Evolutionary conservation across 495 filamentous ascomycete genomes (phyloP).

Genomic region (Penicillium subrubescens): DNA sequence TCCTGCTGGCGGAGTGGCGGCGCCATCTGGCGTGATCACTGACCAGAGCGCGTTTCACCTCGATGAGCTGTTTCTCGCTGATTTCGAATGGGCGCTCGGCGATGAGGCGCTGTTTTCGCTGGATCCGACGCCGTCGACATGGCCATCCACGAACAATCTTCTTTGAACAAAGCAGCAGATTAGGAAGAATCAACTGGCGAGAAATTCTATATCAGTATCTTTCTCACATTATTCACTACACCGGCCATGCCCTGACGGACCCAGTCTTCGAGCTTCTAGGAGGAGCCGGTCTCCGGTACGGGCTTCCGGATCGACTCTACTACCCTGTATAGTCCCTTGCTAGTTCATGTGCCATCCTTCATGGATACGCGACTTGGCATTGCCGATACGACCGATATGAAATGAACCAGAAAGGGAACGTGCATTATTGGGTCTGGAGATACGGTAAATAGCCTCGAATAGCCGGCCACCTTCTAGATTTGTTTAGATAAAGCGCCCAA

Average conservation of each 20-base stretch:
- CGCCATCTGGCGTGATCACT: background rate
- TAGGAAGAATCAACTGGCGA: background rate
- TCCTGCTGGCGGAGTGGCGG: background rate
- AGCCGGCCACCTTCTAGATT: conserved; percentile 4
- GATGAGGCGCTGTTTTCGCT: conserved; percentile 35
- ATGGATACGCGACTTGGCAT: background rate
- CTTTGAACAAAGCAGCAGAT: conserved; percentile 2
- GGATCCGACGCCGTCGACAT: conserved; percentile 24
- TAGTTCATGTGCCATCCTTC: background rate
- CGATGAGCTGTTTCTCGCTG: conserved; percentile 42
- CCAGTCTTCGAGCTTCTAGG: background rate
- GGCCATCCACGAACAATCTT: conserved; percentile 22
- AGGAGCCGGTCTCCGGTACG: background rate
- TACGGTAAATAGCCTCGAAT: background rate
- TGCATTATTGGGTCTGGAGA: background rate
- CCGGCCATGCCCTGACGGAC: background rate
- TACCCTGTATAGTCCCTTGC: background rate
- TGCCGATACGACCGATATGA: background rate
- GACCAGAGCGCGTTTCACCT: conserved; percentile 32
- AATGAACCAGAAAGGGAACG: background rate
- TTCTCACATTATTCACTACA: background rate
- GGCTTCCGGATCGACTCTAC: background rate
- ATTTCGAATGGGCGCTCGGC: conserved; percentile 44
- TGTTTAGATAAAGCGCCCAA: background rate
- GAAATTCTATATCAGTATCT: background rate